Conservation (phyloP, 2,329 filamentous ascomycete genomes). For the Aspergillus neoniger region DNA sequence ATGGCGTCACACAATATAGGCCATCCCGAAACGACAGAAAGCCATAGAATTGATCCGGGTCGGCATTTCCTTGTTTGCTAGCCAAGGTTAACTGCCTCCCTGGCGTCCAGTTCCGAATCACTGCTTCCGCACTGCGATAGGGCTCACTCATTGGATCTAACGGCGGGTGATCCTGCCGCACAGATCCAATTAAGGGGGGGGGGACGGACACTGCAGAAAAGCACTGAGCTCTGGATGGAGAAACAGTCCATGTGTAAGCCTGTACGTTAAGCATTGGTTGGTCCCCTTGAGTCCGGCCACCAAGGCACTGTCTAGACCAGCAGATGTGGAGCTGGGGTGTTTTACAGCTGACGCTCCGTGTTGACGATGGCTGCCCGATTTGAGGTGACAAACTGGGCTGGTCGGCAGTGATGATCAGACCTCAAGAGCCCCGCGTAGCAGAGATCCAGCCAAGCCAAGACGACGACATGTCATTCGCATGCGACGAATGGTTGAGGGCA, state of each 20-base stretch:
- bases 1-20: slow-evolving; percentile 13
- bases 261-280: slow-evolving; percentile 16
- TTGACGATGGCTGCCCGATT: slow-evolving; percentile 20
- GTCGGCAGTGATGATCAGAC: slow-evolving; percentile 10
- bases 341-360: slow-evolving; percentile 7
- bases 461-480: slow-evolving; percentile 16
- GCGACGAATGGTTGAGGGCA: slow-evolving; percentile 15
- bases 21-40: neutral
- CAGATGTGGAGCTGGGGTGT: slow-evolving; percentile 9
- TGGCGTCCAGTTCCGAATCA: slow-evolving; percentile 1
- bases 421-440: slow-evolving; percentile 12
- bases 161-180: slow-evolving; percentile 17
- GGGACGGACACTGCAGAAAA: slow-evolving; percentile 8
- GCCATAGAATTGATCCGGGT: neutral
- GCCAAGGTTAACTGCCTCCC: slow-evolving; percentile 7
- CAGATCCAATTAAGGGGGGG: slow-evolving; percentile 9
- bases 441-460: slow-evolving; percentile 16
- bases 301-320: slow-evolving; percentile 18
- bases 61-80: slow-evolving; percentile 8
- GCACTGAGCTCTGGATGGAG: neutral
- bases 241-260: slow-evolving; percentile 17
- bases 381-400: neutral
- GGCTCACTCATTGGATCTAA: slow-evolving; percentile 20
- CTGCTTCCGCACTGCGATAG: slow-evolving; percentile 9
- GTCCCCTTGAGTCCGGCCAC: slow-evolving; percentile 7